Evolutionary conservation across 331 rosid genomes (phyloP).

Genomic region (Ulmus americana): DNA sequence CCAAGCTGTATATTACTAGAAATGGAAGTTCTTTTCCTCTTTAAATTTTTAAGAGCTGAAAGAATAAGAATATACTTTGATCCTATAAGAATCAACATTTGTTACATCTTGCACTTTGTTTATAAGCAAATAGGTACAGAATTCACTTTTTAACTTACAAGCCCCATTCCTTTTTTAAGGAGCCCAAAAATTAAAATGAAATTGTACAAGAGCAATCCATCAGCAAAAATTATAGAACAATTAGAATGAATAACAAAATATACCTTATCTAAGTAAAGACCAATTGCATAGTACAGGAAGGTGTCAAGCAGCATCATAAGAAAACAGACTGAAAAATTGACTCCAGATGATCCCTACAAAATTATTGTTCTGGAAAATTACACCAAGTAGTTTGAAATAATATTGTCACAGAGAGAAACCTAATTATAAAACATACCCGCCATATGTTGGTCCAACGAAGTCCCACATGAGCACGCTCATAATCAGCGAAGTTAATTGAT

Average conservation of each 20-base stretch:
- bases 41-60: not conserved
- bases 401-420: constrained; percentile 9
- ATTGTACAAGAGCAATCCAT: not conserved
- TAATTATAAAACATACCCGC: constrained; percentile 47
- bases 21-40: too few species aligned
- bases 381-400: not conserved
- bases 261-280: constrained; percentile 95
- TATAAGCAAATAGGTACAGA: not conserved
- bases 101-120: not conserved
- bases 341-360: constrained; percentile 84
- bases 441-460: constrained; percentile 98
- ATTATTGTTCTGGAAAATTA: constrained; percentile 22
- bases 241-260: constrained; percentile 15
- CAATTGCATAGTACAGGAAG: constrained; percentile 67
- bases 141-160: not conserved
- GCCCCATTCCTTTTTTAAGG: not conserved
- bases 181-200: not conserved
- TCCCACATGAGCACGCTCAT: constrained; percentile 99
- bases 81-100: not conserved
- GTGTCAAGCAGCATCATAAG: constrained; percentile 85
- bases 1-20: not conserved
- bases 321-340: constrained; percentile 75
- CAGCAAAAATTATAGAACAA: not conserved
- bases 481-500: constrained; percentile 88
- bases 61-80: not conserved